Evolutionary conservation across 2,329 filamentous ascomycete genomes (phyloP).

Genomic region (Pestalotiopsis sp.): DNA sequence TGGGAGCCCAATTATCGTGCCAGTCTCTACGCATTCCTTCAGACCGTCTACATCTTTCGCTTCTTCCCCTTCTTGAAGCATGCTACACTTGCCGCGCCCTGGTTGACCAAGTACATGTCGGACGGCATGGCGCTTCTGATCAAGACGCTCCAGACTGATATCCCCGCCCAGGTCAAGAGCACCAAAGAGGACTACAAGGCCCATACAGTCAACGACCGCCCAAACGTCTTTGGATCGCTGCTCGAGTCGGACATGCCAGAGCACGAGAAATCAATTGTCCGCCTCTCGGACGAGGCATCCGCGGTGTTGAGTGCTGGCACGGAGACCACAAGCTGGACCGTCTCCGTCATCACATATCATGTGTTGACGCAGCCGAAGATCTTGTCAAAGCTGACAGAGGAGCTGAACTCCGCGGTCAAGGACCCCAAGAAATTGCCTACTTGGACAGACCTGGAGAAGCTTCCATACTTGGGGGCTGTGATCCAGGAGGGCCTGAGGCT

Average conservation of each 20-base stretch:
- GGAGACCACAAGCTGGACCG: slow-evolving; percentile 31
- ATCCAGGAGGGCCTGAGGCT: slow-evolving; percentile 41
- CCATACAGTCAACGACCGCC: slow-evolving; percentile 17
- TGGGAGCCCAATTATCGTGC: slow-evolving; percentile 39
- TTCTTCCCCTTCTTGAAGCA: slow-evolving; percentile 27
- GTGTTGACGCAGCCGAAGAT: slow-evolving; percentile 35
- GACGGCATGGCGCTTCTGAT: slow-evolving; percentile 23
- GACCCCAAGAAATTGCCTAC: slow-evolving; percentile 28
- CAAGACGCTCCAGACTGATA: slow-evolving; percentile 18
- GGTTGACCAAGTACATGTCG: slow-evolving; percentile 23
- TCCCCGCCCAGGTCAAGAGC: slow-evolving; percentile 17
- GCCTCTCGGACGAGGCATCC: slow-evolving; percentile 22
- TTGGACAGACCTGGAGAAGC: slow-evolving; percentile 35
- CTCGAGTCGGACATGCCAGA: slow-evolving; percentile 19
- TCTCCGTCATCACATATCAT: slow-evolving; percentile 38
- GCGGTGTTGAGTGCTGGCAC: slow-evolving; percentile 32
- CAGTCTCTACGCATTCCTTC: slow-evolving; percentile 21
- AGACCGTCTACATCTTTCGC: slow-evolving; percentile 24
- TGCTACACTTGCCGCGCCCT: slow-evolving; percentile 12
- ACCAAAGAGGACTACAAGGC: slow-evolving; percentile 17
- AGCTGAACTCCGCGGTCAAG: slow-evolving; percentile 28
- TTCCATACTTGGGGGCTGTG: slow-evolving; percentile 39
- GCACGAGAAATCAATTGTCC: slow-evolving; percentile 17
- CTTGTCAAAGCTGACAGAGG: slow-evolving; percentile 29
- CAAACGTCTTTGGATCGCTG: slow-evolving; percentile 25